phyloP scores from a whole-genome alignment of 768 basidiomycete species.

The Calocybe gangraenosa region DNA sequence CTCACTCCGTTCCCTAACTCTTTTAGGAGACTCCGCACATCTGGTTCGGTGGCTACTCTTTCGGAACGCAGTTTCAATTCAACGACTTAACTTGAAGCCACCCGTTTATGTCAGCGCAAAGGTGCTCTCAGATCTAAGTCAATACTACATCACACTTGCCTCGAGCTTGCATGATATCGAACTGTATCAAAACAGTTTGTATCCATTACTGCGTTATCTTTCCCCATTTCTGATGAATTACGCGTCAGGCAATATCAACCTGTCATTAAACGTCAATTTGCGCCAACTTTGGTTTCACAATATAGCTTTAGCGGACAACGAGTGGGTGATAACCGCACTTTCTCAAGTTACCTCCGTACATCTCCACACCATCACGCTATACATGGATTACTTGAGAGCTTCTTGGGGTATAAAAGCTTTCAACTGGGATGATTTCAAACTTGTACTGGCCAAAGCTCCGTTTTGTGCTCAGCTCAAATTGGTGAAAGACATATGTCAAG shows the following conservation, averaged over 20 bases:
- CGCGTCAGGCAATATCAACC: constrained; percentile 4
- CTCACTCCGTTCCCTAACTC: constrained; percentile 6
- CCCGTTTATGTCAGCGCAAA: too few relatives aligned
- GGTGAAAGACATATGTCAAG: too few relatives aligned
- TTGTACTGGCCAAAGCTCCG: constrained; percentile 3
- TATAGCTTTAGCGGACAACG: constrained; percentile 1
- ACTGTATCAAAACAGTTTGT: constrained; percentile 1
- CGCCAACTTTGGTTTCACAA: constrained; percentile 12
- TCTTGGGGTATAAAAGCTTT: neutral
- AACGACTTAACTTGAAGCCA: constrained; percentile 2
- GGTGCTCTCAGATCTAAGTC: neutral
- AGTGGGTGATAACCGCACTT: constrained; percentile 3
- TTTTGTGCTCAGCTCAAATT: neutral
- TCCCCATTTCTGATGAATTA: neutral
- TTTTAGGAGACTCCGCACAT: neutral
- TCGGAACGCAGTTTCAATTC: neutral
- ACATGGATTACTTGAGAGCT: neutral
- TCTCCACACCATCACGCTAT: constrained; percentile 8
- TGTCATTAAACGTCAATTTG: constrained; percentile 6
- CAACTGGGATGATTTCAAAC: constrained; percentile 8
- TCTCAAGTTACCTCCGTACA: constrained; percentile 4
- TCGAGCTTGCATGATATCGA: constrained; percentile 11
- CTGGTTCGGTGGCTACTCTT: constrained; percentile 7
- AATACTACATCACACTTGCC: constrained; percentile 3
- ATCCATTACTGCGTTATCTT: neutral